These are phyloP conservation scores for Chamaecyparis obtusa DNA, from an alignment of 75 land plant species.

Conservation along the genomic window DNA sequence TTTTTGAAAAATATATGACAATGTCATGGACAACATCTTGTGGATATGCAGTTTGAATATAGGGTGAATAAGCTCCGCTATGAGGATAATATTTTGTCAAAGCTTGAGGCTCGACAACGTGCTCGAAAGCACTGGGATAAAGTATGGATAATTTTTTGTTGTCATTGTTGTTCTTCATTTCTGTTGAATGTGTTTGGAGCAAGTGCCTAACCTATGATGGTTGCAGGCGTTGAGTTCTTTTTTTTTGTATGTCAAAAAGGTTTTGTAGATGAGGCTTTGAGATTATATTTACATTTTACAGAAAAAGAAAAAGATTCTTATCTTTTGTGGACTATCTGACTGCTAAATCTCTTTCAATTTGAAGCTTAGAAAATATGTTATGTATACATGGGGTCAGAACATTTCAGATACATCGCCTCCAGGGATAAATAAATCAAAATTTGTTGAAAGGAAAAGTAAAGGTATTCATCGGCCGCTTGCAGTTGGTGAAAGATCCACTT, in stretches of 20 bases:
- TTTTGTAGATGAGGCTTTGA: background rate
- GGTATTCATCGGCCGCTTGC: background rate
- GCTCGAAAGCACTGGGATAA: slow-evolving; percentile 62
- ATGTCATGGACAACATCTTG: background rate
- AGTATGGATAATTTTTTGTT: slow-evolving; percentile 15
- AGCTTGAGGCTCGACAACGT: slow-evolving; percentile 41
- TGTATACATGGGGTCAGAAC: slow-evolving; percentile 51
- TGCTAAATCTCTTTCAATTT: slow-evolving; percentile 1
- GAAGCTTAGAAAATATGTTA: slow-evolving; percentile 70
- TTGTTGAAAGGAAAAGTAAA: background rate
- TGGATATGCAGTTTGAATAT: slow-evolving; percentile 48
- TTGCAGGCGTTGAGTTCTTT: background rate
- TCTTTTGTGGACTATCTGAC: background rate
- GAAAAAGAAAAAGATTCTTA: background rate
- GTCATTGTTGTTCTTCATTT: slow-evolving; percentile 3
- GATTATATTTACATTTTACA: background rate
- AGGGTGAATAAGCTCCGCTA: slow-evolving; percentile 48
- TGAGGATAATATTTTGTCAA: slow-evolving; percentile 46
- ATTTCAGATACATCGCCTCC: slow-evolving; percentile 8
- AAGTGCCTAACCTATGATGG: background rate
- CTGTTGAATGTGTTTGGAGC: background rate
- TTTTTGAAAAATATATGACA: background rate
- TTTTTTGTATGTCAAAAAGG: background rate
- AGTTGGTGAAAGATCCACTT: background rate
- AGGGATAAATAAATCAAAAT: background rate